Evolutionary conservation across 75 land plant species (phyloP).

Genomic region (Cryptomeria japonica): DNA sequence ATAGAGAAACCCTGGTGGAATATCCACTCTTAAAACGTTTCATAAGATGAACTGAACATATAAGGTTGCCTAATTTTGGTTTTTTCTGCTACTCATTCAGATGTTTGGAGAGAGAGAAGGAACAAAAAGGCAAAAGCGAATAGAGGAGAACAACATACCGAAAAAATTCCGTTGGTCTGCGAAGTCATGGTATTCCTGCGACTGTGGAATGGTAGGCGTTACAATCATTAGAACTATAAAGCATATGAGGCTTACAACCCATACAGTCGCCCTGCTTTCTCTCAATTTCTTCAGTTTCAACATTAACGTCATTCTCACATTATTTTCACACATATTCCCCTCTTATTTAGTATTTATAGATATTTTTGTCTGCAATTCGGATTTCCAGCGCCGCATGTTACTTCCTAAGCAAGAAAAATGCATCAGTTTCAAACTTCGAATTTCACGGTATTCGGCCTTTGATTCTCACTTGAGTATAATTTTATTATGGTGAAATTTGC

Average conservation of each 20-base stretch:
- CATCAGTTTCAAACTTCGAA: no score
- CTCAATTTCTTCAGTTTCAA: slow-evolving; percentile 20
- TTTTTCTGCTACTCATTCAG: no score
- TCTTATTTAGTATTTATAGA: no score
- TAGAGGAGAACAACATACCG: slow-evolving; percentile 32
- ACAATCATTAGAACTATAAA: slow-evolving; percentile 87
- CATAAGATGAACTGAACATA: neutral
- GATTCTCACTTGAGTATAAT: no score
- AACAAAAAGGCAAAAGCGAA: neutral
- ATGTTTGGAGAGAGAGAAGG: no score
- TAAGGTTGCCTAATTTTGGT: no score
- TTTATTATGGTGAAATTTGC: no score
- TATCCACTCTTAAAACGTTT: neutral
- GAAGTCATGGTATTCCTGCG: slow-evolving; percentile 84
- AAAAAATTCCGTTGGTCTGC: slow-evolving; percentile 82
- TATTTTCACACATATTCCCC: neutral
- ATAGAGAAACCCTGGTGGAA: neutral
- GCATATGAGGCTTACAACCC: slow-evolving; percentile 56
- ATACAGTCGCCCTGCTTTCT: slow-evolving; percentile 31
- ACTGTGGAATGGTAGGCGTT: slow-evolving; percentile 89
- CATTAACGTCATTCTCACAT: neutral
- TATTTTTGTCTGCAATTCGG: no score
- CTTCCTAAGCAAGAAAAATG: no score
- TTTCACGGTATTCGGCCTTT: no score
- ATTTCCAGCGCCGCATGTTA: no score